Base-by-base conservation (phyloP, 345 rosid genomes). In the Sisymbrium irio region DNA sequence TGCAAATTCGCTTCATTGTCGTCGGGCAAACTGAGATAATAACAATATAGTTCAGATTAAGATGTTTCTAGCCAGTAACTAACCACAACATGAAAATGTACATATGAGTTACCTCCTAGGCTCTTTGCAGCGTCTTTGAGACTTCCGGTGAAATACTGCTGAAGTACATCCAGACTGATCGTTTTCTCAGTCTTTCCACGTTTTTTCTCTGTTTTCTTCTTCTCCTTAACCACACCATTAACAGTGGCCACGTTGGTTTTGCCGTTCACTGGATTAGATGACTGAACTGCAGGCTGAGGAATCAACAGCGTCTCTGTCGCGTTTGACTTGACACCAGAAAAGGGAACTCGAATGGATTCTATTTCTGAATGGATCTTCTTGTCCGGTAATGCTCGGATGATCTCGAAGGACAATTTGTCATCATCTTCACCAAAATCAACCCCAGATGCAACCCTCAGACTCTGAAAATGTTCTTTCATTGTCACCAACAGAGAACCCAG, bases 71-170 rank as follows among this genome's bases (percentile, higher is more conserved):
- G 49, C 42, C 14, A 13, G 19, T 44, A 41, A 63, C 66, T 5
- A 63, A 61, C 49, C 25, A 76, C 56, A 35, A 17, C 7, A 44
- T 55, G 19, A 55, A 42, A 30, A 3, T 18, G 30, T 50, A 53
- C 40, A 53, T 20, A 72, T 9, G 27, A 12, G 18, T 15, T 88
- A 93, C 98, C 98, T 27, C 97, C 96, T 36, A 93, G 90, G 72
- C 97, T 90, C 83, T 89, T 93, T 22, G 97, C 96, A 69, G 97
- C 98, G 68, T 89, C 98, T 87, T 90, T 93, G 61, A 90, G 96
- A 82, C 92, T 93, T 75, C 98, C 96, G 3, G 93, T 77, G 72
- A 93, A 93, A 77, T 93, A 84, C 67, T 83, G 92, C 65, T 90
- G 98, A 65, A 93, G 93, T 75, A 93, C 97, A 72, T 89, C 96